Base-by-base conservation (phyloP, 805 yeast genomes). In the Cyberlindnera suaveolens region DNA sequence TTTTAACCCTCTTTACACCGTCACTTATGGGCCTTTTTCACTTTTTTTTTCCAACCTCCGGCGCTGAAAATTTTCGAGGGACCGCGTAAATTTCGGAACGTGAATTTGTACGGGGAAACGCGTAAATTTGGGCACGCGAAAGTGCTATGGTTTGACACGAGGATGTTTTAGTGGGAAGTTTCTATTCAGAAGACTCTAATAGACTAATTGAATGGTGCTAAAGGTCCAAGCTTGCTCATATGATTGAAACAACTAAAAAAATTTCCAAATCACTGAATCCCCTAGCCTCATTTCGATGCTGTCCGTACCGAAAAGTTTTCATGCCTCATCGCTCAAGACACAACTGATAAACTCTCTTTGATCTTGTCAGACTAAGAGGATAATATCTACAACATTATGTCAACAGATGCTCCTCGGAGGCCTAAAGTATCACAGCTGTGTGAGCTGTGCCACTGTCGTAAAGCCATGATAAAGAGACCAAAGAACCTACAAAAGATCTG, bases 401-500 rank as follows among this genome's bases (percentile, higher is more conserved):
- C 31, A 26, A 14, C 26, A 14, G 38, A 36, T 5, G 6, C 16
- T 13, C 8, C 19, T 17, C 7, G 39, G 30, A 51, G 43, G 14
- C 59, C 59, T 7, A 67, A 66, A 44, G 45, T 67, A 1, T 53
- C 71, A 1, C 72, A 69, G 50, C 68, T 82, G 14, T 91, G 99
- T 66, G 96, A 90, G 65, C 72, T 87, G 8, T 91, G 99, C 60
- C 82, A 78, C 51, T 71, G 75, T 30, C 74, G 91, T 42, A 85
- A 86, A 57, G 96, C 98, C 0, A 85, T 85, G 17, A 74, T 93
- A 71, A 85, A 81, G 56, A 74, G 99, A 49, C 99, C 99, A 9
- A 91, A 95, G 60, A 93, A 90, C 52, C 72, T 86, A 35, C 91
- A 85, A 63, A 88, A 85, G 57, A 71, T 93, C 14, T 93, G 99